These are phyloP conservation scores for Cyberlindnera samutprakarnensis DNA, from an alignment of 805 yeast genomes.

Conservation along the genomic window DNA sequence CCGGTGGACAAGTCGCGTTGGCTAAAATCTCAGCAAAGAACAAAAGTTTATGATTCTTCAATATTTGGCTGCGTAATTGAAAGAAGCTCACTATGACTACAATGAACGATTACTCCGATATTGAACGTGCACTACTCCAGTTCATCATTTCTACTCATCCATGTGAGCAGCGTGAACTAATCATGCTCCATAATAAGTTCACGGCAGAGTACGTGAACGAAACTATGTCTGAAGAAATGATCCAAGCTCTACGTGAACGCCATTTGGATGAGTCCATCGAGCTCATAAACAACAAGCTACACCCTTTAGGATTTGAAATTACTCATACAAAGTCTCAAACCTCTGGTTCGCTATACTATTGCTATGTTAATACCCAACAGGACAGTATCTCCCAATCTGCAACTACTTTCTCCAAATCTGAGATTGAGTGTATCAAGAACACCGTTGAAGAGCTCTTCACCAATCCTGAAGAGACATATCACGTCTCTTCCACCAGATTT, in stretches of 20 bases:
- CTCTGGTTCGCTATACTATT: slow-evolving; percentile 26
- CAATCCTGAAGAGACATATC: slow-evolving; percentile 22
- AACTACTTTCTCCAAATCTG: slow-evolving; percentile 29
- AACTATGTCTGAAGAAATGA: slow-evolving; percentile 2
- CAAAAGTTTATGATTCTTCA: neutral
- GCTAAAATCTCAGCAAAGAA: too few relatives aligned
- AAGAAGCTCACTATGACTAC: too few relatives aligned
- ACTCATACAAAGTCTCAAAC: slow-evolving; percentile 29
- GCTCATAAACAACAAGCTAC: slow-evolving; percentile 19
- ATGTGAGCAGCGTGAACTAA: slow-evolving; percentile 4
- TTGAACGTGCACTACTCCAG: slow-evolving; percentile 12
- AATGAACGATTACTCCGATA: too few relatives aligned
- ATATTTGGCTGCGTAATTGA: too few relatives aligned
- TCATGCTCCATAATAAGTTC: slow-evolving; percentile 5
- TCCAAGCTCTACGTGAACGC: slow-evolving; percentile 3
- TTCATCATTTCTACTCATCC: slow-evolving; percentile 6
- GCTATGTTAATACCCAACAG: slow-evolving; percentile 27
- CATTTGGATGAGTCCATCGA: slow-evolving; percentile 17
- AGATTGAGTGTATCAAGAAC: slow-evolving; percentile 33
- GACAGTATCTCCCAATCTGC: slow-evolving; percentile 30
- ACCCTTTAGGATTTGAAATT: slow-evolving; percentile 31
- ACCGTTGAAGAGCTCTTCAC: slow-evolving; percentile 32
- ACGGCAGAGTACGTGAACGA: slow-evolving; percentile 4
- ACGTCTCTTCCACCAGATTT: slow-evolving; percentile 25
- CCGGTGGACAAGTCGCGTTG: too few relatives aligned